phyloP scores from a whole-genome alignment of 2,329 filamentous ascomycete species.

The Bimuria novae-zelandiae region DNA sequence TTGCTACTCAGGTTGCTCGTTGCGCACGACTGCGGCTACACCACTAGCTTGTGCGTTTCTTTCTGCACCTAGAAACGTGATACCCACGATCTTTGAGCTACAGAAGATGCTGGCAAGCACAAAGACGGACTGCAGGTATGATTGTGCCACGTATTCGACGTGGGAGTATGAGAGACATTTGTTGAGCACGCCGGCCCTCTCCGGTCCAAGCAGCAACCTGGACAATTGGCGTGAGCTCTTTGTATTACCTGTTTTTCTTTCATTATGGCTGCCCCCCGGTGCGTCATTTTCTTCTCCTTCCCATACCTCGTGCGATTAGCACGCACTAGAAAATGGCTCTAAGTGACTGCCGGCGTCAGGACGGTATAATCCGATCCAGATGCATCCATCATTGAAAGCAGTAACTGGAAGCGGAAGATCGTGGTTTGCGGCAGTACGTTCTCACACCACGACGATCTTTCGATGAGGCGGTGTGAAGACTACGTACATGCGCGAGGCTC shows the following conservation, averaged over 20 bases:
- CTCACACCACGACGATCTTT: neutral
- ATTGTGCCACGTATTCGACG: no score
- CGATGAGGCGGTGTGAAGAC: constrained; percentile 10
- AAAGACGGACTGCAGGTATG: no score
- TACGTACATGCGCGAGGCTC: neutral
- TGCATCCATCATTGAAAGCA: constrained; percentile 18
- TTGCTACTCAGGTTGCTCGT: no score
- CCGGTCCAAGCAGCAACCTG: no score
- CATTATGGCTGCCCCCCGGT: no score
- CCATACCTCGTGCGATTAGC: no score
- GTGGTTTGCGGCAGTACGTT: neutral
- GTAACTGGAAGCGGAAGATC: constrained; percentile 7
- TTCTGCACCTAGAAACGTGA: no score
- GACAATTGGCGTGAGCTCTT: no score
- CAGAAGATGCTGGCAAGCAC: neutral
- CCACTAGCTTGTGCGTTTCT: neutral
- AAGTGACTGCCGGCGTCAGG: neutral
- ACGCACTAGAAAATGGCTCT: constrained; percentile 7
- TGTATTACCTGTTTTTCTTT: no score
- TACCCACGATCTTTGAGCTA: neutral
- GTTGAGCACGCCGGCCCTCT: no score
- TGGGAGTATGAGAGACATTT: neutral
- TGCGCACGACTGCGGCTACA: neutral
- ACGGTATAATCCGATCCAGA: constrained; percentile 3
- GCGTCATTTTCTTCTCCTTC: neutral